phyloP scores from a whole-genome alignment of 495 filamentous ascomycete genomes.

The Thermochaetoides thermophila region DNA sequence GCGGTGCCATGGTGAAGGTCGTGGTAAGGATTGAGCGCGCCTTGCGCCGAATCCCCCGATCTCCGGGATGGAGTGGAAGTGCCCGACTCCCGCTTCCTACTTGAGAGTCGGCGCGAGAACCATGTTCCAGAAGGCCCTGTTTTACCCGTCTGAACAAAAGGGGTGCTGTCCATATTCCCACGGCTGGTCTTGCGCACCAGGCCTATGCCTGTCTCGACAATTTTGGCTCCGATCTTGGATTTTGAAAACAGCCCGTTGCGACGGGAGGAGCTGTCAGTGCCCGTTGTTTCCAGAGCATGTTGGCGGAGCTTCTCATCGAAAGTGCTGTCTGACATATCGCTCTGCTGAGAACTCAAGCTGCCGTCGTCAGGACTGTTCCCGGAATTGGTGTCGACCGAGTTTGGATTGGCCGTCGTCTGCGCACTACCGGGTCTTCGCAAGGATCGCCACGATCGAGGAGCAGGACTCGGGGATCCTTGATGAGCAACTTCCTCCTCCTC shows the following conservation, averaged over 20 bases:
- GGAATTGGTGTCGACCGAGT: not conserved
- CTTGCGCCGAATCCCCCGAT: constrained; percentile 8
- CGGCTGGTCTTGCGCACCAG: constrained; percentile 23
- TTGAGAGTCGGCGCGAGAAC: constrained; percentile 13
- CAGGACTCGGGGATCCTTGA: constrained; percentile 33
- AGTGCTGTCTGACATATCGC: constrained; percentile 15
- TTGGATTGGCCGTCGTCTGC: constrained; percentile 12
- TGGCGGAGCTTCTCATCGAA: constrained; percentile 19
- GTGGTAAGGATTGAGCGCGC: constrained; percentile 25
- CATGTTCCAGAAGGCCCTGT: constrained; percentile 4
- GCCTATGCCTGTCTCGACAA: constrained; percentile 20
- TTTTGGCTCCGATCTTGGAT: constrained; percentile 15
- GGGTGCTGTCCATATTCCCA: constrained; percentile 12
- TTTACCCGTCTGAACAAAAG: constrained; percentile 6
- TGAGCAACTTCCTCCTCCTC: constrained; percentile 26
- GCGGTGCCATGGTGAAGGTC: constrained; percentile 16
- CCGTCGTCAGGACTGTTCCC: constrained; percentile 9
- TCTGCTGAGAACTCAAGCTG: constrained; percentile 6
- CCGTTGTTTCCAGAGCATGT: constrained; percentile 7
- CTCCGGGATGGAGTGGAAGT: constrained; percentile 1
- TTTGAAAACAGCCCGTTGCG: constrained; percentile 19
- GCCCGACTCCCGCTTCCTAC: constrained; percentile 7
- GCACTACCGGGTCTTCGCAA: constrained; percentile 14
- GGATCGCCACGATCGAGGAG: constrained; percentile 24
- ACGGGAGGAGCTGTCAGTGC: constrained; percentile 11